These are phyloP conservation scores for Curvularia verruculosa DNA, from an alignment of 2,329 filamentous ascomycete species.

Conservation along the genomic window DNA sequence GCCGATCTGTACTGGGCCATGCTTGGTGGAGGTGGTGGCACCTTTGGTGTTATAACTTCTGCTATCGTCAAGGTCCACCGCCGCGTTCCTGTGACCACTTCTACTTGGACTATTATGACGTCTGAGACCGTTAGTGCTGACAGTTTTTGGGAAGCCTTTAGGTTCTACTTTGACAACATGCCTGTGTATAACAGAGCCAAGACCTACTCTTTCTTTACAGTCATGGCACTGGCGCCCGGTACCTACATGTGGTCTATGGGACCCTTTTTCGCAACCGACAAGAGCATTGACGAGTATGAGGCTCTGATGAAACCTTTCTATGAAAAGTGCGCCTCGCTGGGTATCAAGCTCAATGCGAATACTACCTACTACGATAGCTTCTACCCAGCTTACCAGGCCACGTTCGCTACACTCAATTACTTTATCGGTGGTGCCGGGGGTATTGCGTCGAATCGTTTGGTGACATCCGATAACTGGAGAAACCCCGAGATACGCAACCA, in stretches of 20 bases:
- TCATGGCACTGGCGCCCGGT: conserved; percentile 32
- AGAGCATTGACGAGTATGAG: conserved; percentile 33
- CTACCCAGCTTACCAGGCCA: conserved; percentile 40
- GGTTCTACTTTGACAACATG: conserved; percentile 31
- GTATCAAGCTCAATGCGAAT: conserved; percentile 33
- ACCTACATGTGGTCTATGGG: conserved; percentile 35
- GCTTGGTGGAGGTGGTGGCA: conserved; percentile 47
- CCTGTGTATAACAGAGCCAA: conserved; percentile 33
- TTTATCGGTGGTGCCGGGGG: conserved; percentile 39
- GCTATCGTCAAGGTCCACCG: conserved; percentile 43
- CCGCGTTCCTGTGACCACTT: conserved; percentile 38
- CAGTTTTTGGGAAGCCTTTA: conserved; percentile 39
- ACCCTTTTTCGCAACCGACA: conserved; percentile 38
- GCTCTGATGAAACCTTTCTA: conserved; percentile 33
- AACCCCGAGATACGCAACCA: conserved; percentile 33
- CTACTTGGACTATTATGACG: conserved; percentile 40
- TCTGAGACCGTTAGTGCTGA: conserved; percentile 37
- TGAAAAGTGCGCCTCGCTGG: conserved; percentile 28
- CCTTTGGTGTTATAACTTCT: conserved; percentile 45
- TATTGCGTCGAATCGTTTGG: conserved; percentile 43
- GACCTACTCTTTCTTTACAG: conserved; percentile 37
- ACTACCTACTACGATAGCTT: conserved; percentile 34
- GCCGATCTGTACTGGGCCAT: conserved; percentile 48
- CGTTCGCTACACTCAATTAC: conserved; percentile 32
- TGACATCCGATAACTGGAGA: conserved; percentile 43